phyloP scores from a whole-genome alignment of 1,284 basidiomycete genomes.

The Tilletiopsis washingtonensis region DNA sequence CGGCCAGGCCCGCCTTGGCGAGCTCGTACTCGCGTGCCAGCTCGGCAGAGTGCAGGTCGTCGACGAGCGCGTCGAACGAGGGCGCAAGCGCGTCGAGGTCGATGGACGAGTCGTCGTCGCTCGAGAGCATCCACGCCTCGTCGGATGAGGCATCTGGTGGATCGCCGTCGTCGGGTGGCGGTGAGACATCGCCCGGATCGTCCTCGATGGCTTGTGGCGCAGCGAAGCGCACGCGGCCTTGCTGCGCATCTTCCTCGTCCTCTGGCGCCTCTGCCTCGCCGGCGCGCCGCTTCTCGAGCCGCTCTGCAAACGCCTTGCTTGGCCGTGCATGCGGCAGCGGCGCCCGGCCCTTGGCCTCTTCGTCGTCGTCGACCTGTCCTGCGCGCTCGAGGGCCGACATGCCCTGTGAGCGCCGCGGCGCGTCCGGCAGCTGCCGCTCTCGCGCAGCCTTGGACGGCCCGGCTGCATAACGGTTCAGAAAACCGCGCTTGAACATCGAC shows the following conservation, averaged over 20 bases:
- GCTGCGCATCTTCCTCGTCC: conserved; percentile 6
- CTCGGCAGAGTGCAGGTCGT: conserved; percentile 19
- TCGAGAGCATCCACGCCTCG: too few relatives aligned
- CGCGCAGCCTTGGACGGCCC: too few relatives aligned
- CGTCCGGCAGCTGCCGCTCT: neutral
- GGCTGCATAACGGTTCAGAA: conserved; percentile 10
- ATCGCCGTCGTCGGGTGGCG: conserved; percentile 13
- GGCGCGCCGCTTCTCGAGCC: conserved; percentile 14
- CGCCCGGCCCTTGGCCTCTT: conserved; percentile 2
- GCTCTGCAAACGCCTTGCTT: conserved; percentile 40
- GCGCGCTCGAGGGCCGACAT: conserved; percentile 39
- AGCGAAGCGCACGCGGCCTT: conserved; percentile 10
- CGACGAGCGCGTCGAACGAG: conserved; percentile 11
- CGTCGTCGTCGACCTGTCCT: conserved; percentile 20
- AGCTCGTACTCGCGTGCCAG: conserved; percentile 35
- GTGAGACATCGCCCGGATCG: conserved; percentile 63
- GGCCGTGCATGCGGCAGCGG: conserved; percentile 37
- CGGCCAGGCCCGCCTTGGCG: conserved; percentile 25
- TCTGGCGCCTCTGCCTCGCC: conserved; percentile 1
- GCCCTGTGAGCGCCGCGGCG: conserved; percentile 27
- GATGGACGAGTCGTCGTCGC: conserved; percentile 25
- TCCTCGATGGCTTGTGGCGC: conserved; percentile 54
- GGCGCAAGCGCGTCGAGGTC: conserved; percentile 36
- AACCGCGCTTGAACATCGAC: conserved; percentile 41
- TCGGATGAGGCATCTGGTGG: too few relatives aligned